phyloP scores from a whole-genome alignment of 2,329 filamentous ascomycete species.

The Tolypocladium album region DNA sequence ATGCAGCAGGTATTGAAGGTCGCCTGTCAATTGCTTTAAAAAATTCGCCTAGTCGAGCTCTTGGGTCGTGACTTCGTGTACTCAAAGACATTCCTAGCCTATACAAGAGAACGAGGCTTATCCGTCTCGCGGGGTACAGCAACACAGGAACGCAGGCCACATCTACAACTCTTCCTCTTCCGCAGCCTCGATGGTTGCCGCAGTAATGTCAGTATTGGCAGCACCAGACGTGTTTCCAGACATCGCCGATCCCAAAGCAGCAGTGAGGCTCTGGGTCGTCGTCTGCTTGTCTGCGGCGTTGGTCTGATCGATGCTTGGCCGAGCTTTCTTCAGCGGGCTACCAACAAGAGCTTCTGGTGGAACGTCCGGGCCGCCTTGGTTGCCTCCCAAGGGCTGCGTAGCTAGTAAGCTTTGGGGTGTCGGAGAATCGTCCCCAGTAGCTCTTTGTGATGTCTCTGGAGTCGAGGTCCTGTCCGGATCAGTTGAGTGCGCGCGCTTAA shows the following conservation, averaged over 20 bases:
- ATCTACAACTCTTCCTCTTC: background rate
- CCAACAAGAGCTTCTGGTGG: constrained; percentile 38
- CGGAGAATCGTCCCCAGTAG: constrained; percentile 34
- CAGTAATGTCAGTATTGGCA: background rate
- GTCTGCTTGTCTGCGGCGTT: constrained; percentile 13
- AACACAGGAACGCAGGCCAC: background rate
- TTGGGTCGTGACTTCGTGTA: background rate
- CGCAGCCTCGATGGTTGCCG: background rate
- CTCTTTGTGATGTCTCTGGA: constrained; percentile 22
- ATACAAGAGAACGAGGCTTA: background rate
- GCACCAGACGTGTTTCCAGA: constrained; percentile 9
- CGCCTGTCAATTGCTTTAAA: background rate
- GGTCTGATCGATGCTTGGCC: constrained; percentile 40
- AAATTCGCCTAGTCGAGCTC: background rate
- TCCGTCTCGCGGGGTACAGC: background rate
- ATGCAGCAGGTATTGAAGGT: background rate
- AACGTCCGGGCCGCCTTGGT: constrained; percentile 19
- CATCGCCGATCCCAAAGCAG: constrained; percentile 20
- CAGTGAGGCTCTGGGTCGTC: constrained; percentile 21
- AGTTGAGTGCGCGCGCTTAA: constrained; percentile 70
- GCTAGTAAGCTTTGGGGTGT: constrained; percentile 6
- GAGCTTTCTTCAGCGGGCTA: constrained; percentile 67
- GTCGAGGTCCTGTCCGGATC: constrained; percentile 46
- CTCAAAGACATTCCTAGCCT: background rate
- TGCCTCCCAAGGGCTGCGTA: constrained; percentile 11